Percentiles rank a stretch among this genome's conserved stretches.
phyloP scores from a whole-genome alignment of 768 basidiomycete genomes.

The Xerocomus potaroensis region DNA sequence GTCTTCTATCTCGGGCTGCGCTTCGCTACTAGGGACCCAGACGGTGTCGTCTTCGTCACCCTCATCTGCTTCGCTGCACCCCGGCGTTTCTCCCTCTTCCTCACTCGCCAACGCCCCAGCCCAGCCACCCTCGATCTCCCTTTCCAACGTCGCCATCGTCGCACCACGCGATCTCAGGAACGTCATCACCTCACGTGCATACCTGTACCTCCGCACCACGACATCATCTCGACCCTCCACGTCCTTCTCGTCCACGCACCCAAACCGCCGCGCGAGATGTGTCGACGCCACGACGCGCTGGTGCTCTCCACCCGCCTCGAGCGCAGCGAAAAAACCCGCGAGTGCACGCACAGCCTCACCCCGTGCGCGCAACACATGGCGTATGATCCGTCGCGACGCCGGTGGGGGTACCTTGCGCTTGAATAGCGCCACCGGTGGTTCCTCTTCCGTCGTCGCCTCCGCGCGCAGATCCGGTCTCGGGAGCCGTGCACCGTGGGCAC shows the following conservation, averaged over 20 bases:
- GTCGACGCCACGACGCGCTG: constrained; percentile 43
- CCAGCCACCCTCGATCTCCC: constrained; percentile 62
- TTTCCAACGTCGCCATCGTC: constrained; percentile 50
- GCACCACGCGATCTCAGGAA: constrained; percentile 73
- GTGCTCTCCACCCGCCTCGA: constrained; percentile 47
- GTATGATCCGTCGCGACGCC: constrained; percentile 78
- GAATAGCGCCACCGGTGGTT: constrained; percentile 29
- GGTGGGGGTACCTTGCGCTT: constrained; percentile 48
- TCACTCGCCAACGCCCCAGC: constrained; percentile 59
- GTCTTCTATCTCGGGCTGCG: constrained; percentile 8
- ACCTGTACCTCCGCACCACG: constrained; percentile 50
- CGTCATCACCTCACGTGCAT: constrained; percentile 64
- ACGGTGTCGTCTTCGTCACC: constrained; percentile 31
- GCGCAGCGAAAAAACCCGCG: constrained; percentile 63
- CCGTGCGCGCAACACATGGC: constrained; percentile 85
- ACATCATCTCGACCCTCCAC: constrained; percentile 5
- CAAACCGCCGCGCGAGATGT: constrained; percentile 45
- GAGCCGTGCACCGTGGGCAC: no score
- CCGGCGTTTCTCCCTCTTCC: constrained; percentile 27
- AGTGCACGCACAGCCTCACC: constrained; percentile 76
- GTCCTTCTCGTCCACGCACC: constrained; percentile 35
- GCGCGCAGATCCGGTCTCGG: constrained; percentile 14
- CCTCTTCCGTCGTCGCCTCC: constrained; percentile 28
- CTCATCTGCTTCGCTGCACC: constrained; percentile 19
- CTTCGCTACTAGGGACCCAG: constrained; percentile 28